Evolutionary conservation across 2,329 filamentous ascomycete species (phyloP).

Genomic region (Cordyceps farinosa): DNA sequence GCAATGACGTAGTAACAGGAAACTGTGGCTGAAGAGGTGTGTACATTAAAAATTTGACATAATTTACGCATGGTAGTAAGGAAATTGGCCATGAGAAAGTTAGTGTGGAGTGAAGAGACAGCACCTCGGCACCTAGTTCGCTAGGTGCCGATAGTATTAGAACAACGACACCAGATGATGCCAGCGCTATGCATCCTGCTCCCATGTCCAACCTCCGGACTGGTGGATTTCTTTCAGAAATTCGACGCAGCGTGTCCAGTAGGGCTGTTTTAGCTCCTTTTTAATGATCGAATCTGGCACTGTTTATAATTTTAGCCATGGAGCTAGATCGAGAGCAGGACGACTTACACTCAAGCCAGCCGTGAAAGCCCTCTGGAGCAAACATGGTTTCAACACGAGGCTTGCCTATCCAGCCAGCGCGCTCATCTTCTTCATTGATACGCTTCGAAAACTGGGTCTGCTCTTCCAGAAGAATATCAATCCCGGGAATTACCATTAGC

Average conservation of each 20-base stretch:
- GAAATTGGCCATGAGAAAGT: background rate
- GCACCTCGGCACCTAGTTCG: too few species aligned
- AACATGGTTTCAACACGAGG: constrained; percentile 25
- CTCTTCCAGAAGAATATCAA: constrained; percentile 41
- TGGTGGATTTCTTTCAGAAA: constrained; percentile 22
- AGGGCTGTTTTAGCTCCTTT: constrained; percentile 20
- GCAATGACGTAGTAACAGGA: background rate
- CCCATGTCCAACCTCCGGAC: constrained; percentile 2
- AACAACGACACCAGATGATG: background rate
- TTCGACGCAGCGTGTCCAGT: constrained; percentile 20
- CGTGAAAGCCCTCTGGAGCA: constrained; percentile 27
- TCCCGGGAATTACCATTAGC: constrained; percentile 36
- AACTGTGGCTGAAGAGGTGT: background rate
- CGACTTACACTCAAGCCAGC: constrained; percentile 29
- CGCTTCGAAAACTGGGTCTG: constrained; percentile 37
- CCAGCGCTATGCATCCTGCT: background rate
- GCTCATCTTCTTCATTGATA: constrained; percentile 26
- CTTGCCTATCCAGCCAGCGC: constrained; percentile 9
- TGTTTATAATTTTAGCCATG: background rate
- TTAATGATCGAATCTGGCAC: constrained; percentile 23
- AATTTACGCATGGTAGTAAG: background rate
- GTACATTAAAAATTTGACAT: background rate
- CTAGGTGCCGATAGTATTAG: background rate
- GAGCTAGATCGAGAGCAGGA: background rate
- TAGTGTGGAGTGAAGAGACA: background rate